Evolutionary conservation across 345 rosid genomes (phyloP), one percentile per base, ranked within the genome.

Genomic region (Eucalyptus erythrocorys): DNA sequence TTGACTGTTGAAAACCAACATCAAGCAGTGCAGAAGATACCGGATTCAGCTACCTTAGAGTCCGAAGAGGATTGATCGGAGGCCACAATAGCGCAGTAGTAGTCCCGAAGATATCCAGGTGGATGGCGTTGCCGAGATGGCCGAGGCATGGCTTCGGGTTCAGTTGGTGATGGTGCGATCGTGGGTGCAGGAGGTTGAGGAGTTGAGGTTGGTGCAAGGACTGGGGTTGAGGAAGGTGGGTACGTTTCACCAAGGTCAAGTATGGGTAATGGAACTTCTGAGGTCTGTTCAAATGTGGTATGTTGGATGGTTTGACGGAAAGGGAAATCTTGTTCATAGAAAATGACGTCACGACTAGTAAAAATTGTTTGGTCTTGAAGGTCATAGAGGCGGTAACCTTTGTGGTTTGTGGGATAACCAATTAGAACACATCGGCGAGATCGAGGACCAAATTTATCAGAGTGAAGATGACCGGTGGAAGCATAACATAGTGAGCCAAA

Each of bases 281-380:
- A 27, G 3, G 1, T 24, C 2, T 21, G 1, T 22, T 43, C 3
- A 15, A 19, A 3, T 30, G 37, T 30, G 37, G 71, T 64, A 64
- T 30, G 34, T 24, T 43, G 22, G n/a, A 4, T 40, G 10, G 85
- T 40, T 43, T 48, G 14, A 8, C 4, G 5, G 3, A 42, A 27
- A 19, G 55, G 43, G 42, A 87, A 57, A 42, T 27, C n/a, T 26
- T 50, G 0, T 50, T 50, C 3, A 16, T 50, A 16, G 21, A 50
- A 50, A 50, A 43, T 0, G 11, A 87, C 6, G 15, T 27, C 6
- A 2, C 37, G 13, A 22, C 5, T n/a, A 0, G 48, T 43, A 59
- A 42, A 43, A 12, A 17, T 37, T 17, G 4, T 45, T 27, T 57
- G 53, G 24, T 37, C 21, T 42, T 87, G 4, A 17, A 55, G 34